phyloP scores from a whole-genome alignment of 1,284 basidiomycete species.

The Ustilago cynodontis region DNA sequence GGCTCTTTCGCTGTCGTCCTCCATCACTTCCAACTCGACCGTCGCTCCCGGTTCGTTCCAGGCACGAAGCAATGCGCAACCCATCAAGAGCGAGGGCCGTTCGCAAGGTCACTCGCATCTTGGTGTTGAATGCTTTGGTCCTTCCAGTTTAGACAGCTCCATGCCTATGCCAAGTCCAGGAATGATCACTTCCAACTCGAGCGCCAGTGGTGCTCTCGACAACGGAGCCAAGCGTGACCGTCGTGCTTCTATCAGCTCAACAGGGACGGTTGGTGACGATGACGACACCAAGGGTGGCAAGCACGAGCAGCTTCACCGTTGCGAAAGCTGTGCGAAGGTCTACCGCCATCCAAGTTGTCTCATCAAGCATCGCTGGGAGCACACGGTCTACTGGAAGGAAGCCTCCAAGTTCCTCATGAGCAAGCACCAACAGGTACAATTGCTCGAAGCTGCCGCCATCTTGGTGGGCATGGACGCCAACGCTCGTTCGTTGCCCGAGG shows the following conservation, averaged over 20 bases:
- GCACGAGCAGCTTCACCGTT: constrained; percentile 78
- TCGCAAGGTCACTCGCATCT: constrained; percentile 61
- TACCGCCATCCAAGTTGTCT: constrained; percentile 94
- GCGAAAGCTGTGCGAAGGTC: constrained; percentile 82
- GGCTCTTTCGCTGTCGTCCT: constrained; percentile 56
- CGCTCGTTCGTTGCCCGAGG: constrained; percentile 84
- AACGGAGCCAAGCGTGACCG: constrained; percentile 62
- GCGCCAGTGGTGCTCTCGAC: constrained; percentile 16
- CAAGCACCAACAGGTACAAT: constrained; percentile 98
- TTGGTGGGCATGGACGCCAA: constrained; percentile 76
- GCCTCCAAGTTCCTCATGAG: constrained; percentile 91
- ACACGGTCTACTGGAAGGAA: constrained; percentile 96
- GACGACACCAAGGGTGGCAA: constrained; percentile 72
- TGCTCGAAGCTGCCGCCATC: constrained; percentile 96
- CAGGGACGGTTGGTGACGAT: constrained; percentile 74
- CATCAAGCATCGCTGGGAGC: constrained; percentile 97
- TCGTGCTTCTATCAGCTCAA: constrained; percentile 68
- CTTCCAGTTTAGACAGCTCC: constrained; percentile 52
- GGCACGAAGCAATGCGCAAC: constrained; percentile 38
- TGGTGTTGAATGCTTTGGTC: constrained; percentile 63
- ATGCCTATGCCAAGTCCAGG: constrained; percentile 50
- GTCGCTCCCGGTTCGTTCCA: constrained; percentile 45
- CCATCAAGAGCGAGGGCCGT: constrained; percentile 40
- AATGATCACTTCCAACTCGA: constrained; percentile 31
- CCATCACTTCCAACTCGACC: constrained; percentile 50